Evolutionary conservation across 2,329 filamentous ascomycete genomes (phyloP).

Genomic region (Magnaporthales sp.): DNA sequence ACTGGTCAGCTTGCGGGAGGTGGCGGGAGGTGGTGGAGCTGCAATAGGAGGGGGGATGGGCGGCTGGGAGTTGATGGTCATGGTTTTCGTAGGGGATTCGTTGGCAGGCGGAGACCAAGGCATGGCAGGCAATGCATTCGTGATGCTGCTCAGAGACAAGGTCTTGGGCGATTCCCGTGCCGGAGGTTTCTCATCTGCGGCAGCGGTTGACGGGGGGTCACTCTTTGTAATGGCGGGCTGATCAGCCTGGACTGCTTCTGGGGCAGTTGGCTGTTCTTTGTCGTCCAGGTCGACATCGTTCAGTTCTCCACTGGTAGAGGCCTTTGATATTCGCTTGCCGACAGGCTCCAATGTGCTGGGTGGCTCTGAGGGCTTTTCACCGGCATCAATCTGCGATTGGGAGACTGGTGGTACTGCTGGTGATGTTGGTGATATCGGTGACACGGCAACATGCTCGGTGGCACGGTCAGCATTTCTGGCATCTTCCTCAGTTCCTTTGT

Average conservation of each 20-base stretch:
- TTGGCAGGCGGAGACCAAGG: slow-evolving; percentile 55
- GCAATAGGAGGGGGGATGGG: slow-evolving; percentile 18
- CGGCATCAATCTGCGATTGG: not conserved
- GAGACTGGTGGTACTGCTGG: not conserved
- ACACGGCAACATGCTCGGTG: not conserved
- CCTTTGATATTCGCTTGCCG: slow-evolving; percentile 31
- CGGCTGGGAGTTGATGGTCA: slow-evolving; percentile 21
- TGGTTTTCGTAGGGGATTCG: slow-evolving; percentile 35
- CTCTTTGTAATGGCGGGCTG: not conserved
- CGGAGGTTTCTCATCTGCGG: not conserved
- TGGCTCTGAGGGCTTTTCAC: not conserved
- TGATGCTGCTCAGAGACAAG: slow-evolving; percentile 60
- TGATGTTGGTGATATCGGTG: not conserved
- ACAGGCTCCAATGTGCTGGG: slow-evolving; percentile 23
- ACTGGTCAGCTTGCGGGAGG: slow-evolving; percentile 68
- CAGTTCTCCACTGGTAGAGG: slow-evolving; percentile 29
- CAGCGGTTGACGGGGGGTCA: not conserved
- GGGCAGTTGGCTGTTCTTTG: slow-evolving; percentile 27
- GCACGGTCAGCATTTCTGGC: not conserved
- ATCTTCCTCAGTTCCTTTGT: not conserved
- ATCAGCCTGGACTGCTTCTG: not conserved
- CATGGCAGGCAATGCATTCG: slow-evolving; percentile 62
- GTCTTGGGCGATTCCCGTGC: slow-evolving; percentile 39
- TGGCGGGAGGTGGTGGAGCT: slow-evolving; percentile 25
- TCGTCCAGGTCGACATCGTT: slow-evolving; percentile 62